Evolutionary conservation across 805 yeast genomes (phyloP).

Genomic region (Millerago galiae): DNA sequence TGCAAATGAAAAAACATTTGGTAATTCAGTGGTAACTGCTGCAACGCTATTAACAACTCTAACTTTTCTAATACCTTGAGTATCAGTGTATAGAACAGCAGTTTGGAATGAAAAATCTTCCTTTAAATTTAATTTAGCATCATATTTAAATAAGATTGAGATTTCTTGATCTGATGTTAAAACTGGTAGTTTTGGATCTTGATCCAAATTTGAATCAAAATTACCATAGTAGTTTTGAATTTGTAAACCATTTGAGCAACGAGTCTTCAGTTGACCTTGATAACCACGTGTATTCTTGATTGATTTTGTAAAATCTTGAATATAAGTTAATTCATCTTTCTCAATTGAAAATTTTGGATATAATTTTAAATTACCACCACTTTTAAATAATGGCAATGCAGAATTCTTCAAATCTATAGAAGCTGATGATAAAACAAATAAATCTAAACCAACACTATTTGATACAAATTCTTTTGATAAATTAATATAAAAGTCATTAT

Average conservation of each 20-base stretch:
- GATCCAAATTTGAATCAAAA: slow-evolving; percentile 30
- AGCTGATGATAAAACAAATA: slow-evolving; percentile 60
- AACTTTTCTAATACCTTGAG: slow-evolving; percentile 71
- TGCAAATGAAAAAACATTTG: slow-evolving; percentile 70
- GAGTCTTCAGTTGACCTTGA: slow-evolving; percentile 75
- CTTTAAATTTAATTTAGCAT: slow-evolving; percentile 62
- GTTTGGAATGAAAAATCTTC: slow-evolving; percentile 87
- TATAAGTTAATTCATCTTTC: slow-evolving; percentile 62
- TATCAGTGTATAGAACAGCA: slow-evolving; percentile 78
- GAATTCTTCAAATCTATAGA: slow-evolving; percentile 69
- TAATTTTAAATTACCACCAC: slow-evolving; percentile 65
- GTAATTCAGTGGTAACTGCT: slow-evolving; percentile 68
- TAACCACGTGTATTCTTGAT: slow-evolving; percentile 55
- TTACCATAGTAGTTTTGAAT: slow-evolving; percentile 71
- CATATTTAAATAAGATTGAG: slow-evolving; percentile 69
- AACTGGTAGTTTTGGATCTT: slow-evolving; percentile 68
- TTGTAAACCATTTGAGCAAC: slow-evolving; percentile 85
- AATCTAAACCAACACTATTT: slow-evolving; percentile 65
- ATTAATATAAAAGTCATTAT: slow-evolving; percentile 53
- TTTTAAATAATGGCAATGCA: slow-evolving; percentile 52
- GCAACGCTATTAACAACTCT: slow-evolving; percentile 82
- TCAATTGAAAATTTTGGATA: slow-evolving; percentile 64
- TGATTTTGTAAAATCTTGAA: slow-evolving; percentile 51
- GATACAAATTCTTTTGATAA: slow-evolving; percentile 51
- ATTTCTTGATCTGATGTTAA: slow-evolving; percentile 57